Conservation (phyloP, 1,139 yeast genomes). For the Nematodospora anomalae region DNA sequence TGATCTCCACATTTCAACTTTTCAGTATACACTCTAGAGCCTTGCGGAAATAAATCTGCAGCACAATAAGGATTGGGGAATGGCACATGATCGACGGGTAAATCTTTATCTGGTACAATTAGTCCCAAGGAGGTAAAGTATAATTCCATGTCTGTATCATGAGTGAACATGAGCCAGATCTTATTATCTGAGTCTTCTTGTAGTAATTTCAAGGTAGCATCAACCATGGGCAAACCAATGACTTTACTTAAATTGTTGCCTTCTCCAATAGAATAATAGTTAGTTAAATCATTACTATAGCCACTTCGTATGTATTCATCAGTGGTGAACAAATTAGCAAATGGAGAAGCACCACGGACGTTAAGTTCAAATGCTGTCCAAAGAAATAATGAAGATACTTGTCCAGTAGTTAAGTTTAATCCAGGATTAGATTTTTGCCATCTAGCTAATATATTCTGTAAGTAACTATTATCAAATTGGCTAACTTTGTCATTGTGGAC, state of each 20-base stretch:
- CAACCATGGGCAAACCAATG: constrained; percentile 49
- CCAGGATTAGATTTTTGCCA: constrained; percentile 29
- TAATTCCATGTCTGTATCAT: constrained; percentile 54
- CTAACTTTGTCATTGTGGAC: constrained; percentile 12
- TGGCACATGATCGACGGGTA: constrained; percentile 22
- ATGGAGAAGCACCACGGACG: constrained; percentile 46
- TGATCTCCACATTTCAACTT: constrained; percentile 36
- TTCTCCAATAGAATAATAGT: constrained; percentile 51
- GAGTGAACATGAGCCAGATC: constrained; percentile 51
- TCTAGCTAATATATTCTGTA: constrained; percentile 37
- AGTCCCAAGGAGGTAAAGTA: constrained; percentile 52
- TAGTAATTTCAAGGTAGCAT: constrained; percentile 48
- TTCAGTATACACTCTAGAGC: constrained; percentile 49
- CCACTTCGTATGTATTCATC: constrained; percentile 47
- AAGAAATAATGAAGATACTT: constrained; percentile 40
- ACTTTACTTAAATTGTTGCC: constrained; percentile 45
- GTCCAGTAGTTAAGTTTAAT: constrained; percentile 39
- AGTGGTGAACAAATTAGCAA: constrained; percentile 50
- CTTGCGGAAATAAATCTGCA: constrained; percentile 54
- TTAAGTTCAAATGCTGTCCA: constrained; percentile 60
- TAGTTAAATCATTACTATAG: constrained; percentile 37
- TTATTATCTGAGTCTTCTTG: constrained; percentile 27
- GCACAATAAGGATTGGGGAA: constrained; percentile 42
- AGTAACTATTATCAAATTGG: constrained; percentile 23
- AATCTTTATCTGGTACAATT: constrained; percentile 29